Evolutionary conservation across 768 basidiomycete species (phyloP), one percentile per base, ranked within the genome.

Genomic region (Rhodotorula babjevae): DNA sequence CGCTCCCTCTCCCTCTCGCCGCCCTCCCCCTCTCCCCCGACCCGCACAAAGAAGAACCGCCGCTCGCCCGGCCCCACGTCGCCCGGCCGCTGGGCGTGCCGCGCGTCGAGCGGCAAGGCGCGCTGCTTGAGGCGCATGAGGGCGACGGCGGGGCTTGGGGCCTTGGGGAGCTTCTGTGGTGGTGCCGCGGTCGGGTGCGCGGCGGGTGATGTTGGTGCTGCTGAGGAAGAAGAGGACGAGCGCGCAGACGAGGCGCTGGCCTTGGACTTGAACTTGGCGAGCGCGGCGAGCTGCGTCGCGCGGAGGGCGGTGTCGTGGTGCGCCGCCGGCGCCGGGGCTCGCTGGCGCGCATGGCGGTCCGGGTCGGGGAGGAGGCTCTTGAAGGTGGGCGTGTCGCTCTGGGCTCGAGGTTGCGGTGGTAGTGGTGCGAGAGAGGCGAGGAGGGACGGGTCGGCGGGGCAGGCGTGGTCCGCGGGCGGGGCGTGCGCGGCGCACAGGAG

Each of bases 121-220:
- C 83, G 84, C 78, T 89, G 90, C 65, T 87, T 87, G 84, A 92
- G 85, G 78, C 87, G 90, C 85, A 92, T 89, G 11, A 88, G 78
- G 77, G 87, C 86, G 27, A 91, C 78, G 76, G 86, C 87, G 67
- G 84, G 84, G 69, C 84, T 80, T 72, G 87, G 85, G 2, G 84
- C 86, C 31, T 85, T 78, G 74, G n/a, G 11, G 42, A n/a, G 7
- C n/a, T 36, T 21, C 16, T 33, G 27, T 7, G 42, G 16, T 36
- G 25, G 11, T 12, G 40, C 1, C 2, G 42, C 40, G 7, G 87
- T 87, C 65, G 82, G 83, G 42, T 63, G n/a, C n/a, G n/a, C n/a
- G n/a, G n/a, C n/a, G n/a, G n/a, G n/a, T n/a, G n/a, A n/a, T n/a
- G n/a, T 9, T 36, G 5, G 36, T 36, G 36, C 36, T 36, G 36